Conservation (phyloP, 139 green algal species). For the Pseudopediastrum boryanum region DNA sequence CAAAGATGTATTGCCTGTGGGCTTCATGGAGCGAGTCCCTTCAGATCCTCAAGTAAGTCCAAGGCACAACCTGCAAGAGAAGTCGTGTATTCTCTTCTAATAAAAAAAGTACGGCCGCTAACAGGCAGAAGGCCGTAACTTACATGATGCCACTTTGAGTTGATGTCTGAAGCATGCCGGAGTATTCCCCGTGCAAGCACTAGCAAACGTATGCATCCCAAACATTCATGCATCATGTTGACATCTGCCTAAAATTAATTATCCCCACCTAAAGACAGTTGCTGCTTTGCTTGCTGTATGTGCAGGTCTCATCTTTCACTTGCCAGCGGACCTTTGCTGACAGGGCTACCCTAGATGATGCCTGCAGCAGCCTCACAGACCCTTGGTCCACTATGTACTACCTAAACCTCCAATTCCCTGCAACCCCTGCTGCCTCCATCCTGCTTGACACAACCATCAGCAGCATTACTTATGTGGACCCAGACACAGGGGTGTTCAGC, state of each 20-base stretch:
- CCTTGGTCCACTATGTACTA: conserved; percentile 38
- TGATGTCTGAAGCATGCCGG: too few species aligned
- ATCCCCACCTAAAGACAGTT: too few species aligned
- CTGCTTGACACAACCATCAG: neutral
- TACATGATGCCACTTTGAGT: neutral
- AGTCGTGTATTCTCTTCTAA: neutral
- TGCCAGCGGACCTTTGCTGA: conserved; percentile 37
- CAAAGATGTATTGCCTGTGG: conserved; percentile 33
- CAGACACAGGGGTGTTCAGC: conserved; percentile 24
- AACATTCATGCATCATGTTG: too few species aligned
- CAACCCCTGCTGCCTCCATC: neutral
- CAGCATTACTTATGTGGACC: neutral
- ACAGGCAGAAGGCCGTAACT: neutral
- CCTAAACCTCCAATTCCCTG: conserved; percentile 4
- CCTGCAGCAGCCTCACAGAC: conserved; percentile 11
- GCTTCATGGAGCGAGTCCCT: conserved; percentile 39
- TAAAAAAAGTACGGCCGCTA: neutral
- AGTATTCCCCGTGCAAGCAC: too few species aligned
- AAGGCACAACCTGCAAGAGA: neutral
- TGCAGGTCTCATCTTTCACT: conserved; percentile 16
- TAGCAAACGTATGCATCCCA: too few species aligned
- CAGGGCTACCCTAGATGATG: conserved; percentile 1
- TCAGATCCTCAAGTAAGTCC: neutral
- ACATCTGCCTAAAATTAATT: too few species aligned
- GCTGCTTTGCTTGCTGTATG: too few species aligned